phyloP scores from a whole-genome alignment of 2,329 filamentous ascomycete genomes.

The Calonectria fujianensis region DNA sequence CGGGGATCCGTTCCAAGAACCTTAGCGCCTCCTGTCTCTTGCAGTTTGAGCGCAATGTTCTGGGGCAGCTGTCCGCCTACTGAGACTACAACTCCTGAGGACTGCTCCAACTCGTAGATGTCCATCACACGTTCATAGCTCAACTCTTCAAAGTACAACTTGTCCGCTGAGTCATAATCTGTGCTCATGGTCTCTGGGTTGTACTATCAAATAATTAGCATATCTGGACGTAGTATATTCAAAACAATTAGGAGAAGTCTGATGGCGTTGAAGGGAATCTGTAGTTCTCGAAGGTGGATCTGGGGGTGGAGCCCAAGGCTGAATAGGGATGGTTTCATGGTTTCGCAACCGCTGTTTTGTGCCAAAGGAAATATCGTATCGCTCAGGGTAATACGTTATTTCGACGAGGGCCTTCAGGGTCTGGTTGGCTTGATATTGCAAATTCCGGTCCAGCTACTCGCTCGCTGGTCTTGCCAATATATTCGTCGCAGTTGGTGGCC shows the following conservation, averaged over 20 bases:
- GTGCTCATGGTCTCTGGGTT: constrained; percentile 89
- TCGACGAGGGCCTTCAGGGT: background rate
- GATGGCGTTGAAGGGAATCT: background rate
- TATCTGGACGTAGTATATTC: background rate
- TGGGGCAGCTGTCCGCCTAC: constrained; percentile 97
- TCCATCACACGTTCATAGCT: constrained; percentile 99
- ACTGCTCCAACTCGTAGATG: constrained; percentile 94
- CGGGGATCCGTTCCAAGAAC: constrained; percentile 93
- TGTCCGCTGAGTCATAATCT: constrained; percentile 92
- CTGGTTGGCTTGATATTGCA: background rate
- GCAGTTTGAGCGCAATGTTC: constrained; percentile 95
- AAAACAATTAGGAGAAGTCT: background rate
- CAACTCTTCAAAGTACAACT: constrained; percentile 96
- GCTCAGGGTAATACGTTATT: background rate
- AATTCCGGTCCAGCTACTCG: background rate
- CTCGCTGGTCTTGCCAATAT: background rate
- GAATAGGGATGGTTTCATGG: too few relatives aligned
- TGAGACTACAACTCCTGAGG: constrained; percentile 92
- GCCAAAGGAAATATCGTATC: background rate
- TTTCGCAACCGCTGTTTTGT: background rate
- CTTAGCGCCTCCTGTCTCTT: constrained; percentile 92
- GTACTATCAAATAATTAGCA: constrained; percentile 63
- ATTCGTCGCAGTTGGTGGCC: too few relatives aligned
- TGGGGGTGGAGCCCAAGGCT: background rate
- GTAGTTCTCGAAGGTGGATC: background rate